These are phyloP conservation scores for Ascocoryne sarcoides DNA, from an alignment of 2,329 filamentous ascomycete genomes.

Conservation along the genomic window DNA sequence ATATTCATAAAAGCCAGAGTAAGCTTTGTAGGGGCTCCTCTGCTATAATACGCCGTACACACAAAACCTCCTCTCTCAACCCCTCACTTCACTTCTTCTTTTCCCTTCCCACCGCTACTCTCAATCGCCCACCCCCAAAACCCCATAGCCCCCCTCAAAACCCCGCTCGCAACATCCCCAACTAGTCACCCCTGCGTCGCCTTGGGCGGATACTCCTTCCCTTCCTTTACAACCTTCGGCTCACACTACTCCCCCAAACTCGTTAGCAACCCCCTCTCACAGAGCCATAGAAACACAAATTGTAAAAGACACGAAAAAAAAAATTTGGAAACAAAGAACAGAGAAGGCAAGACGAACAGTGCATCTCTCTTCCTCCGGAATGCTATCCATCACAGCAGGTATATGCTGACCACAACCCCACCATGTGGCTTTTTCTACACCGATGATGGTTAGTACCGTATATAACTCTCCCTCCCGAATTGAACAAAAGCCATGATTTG, in stretches of 20 bases:
- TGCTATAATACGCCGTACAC: no score
- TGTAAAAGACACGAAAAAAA: no score
- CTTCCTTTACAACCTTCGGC: constrained; percentile 39
- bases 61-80: no score
- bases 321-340: no score
- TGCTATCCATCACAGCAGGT: constrained; percentile 41
- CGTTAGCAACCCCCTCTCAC: not conserved
- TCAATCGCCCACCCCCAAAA: not conserved
- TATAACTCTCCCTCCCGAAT: not conserved
- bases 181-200: constrained; percentile 25
- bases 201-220: constrained; percentile 46
- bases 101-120: not conserved
- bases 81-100: not conserved
- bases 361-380: constrained; percentile 44
- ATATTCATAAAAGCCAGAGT: no score
- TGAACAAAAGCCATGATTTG: not conserved
- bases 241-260: constrained; percentile 32
- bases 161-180: constrained; percentile 1
- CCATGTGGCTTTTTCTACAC: constrained; percentile 44
- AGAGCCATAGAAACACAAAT: no score
- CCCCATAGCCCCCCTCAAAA: not conserved
- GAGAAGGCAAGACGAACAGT: constrained; percentile 33
- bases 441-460: not conserved
- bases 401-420: constrained; percentile 44
- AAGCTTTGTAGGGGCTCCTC: no score